Evolutionary conservation across 208 protist species (phyloP), one percentile per base, ranked within the genome.

Genomic region (Crithidia thermophila): DNA sequence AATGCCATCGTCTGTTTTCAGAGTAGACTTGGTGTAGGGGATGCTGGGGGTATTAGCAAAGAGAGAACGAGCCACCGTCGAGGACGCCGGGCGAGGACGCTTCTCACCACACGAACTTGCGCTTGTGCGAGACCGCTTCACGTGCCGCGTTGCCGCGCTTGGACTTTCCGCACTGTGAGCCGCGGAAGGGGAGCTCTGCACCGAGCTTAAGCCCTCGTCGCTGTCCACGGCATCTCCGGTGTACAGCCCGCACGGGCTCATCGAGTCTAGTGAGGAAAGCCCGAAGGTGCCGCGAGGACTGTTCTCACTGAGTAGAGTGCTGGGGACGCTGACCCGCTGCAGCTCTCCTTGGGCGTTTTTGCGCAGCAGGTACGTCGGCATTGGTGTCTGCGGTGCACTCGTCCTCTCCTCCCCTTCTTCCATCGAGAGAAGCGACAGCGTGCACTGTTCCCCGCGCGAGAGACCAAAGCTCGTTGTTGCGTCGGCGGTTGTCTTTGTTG

Each of bases 401-500:
- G 27, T 21, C 0, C 11, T 1, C 3, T 46, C 33, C 1, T 25
- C 40, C 0, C 37, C 51, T 1, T 82, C 51, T 2, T 77, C 65
- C 64, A 77, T 72, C 28, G 59, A 21, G 3, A 83, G 70, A 20
- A 83, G 34, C 28, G 77, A 83, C 4, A 79, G 53, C 2, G 77
- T 64, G 30, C 46, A 79, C 39, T 72, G 73, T 59, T 83, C 77
- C 0, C 53, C 72, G 8, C 53, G 39, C 1, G 77, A 73, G 18
- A 83, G 57, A 0, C 36, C 18, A 39, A 77, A 79, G 46, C 10
- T 36, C 16, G 45, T 55, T 18, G 20, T 5, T 27, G 27, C 27
- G 27, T 49, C 27, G 31, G 20, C 47, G 16, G 28, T 53, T 6
- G 52, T n/a, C 10, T 18, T 21, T 1, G 55, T 20, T 28, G 47